Conservation (phyloP, 2,329 filamentous ascomycete genomes). For the Escovopsis sp. region DNA sequence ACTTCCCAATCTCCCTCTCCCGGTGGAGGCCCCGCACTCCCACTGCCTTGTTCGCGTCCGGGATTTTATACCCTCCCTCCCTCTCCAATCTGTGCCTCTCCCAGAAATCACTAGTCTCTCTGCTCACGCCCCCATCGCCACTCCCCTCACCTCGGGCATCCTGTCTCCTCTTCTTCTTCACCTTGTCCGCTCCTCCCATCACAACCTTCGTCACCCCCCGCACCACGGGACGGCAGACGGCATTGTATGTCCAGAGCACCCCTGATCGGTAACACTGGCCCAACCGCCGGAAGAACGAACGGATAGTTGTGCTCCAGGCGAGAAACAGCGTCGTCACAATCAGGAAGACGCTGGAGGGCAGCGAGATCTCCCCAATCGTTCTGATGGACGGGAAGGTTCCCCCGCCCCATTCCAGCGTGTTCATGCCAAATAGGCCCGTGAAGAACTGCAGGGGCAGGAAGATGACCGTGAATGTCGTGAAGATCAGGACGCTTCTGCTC, state of each 20-base stretch:
- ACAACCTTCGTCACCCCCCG: slow-evolving; percentile 1
- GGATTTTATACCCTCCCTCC: slow-evolving; percentile 24
- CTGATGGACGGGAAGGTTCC: slow-evolving; percentile 27
- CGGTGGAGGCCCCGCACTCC: not conserved
- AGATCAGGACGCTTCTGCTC: slow-evolving; percentile 50
- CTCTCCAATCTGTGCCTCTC: slow-evolving; percentile 24
- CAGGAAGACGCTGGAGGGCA: slow-evolving; percentile 32
- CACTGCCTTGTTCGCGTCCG: slow-evolving; percentile 21
- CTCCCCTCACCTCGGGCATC: slow-evolving; percentile 7
- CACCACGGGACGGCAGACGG: slow-evolving; percentile 11
- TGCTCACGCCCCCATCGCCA: slow-evolving; percentile 8
- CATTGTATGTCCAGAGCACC: slow-evolving; percentile 11
- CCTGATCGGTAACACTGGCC: slow-evolving; percentile 5
- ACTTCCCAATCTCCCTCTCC: slow-evolving; percentile 1
- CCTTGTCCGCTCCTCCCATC: not conserved
- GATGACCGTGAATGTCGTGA: slow-evolving; percentile 48
- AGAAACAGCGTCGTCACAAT: slow-evolving; percentile 36
- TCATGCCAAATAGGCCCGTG: slow-evolving; percentile 51
- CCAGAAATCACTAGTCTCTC: slow-evolving; percentile 28
- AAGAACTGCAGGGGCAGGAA: slow-evolving; percentile 52
- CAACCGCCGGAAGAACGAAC: slow-evolving; percentile 16
- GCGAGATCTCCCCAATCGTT: slow-evolving; percentile 32
- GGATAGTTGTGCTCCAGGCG: slow-evolving; percentile 38
- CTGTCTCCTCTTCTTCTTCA: slow-evolving; percentile 8
- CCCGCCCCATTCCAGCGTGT: slow-evolving; percentile 45